Percentiles rank a stretch among this genome's conserved stretches.
These are phyloP conservation scores for Myxozyma udenii DNA, from an alignment of 805 yeast genomes.

Conservation along the genomic window DNA sequence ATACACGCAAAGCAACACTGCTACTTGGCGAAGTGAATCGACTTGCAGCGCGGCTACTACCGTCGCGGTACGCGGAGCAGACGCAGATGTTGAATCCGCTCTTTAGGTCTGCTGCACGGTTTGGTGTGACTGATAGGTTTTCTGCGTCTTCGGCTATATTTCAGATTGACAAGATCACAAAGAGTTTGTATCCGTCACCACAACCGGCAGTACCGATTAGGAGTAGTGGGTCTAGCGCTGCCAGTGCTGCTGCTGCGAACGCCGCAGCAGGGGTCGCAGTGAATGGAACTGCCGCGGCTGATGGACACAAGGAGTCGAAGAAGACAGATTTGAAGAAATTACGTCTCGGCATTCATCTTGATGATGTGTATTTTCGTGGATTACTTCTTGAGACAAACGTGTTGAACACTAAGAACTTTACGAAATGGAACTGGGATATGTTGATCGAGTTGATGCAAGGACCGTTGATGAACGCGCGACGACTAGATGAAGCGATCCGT, in stretches of 20 bases:
- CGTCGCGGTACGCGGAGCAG: slow-evolving; percentile 43
- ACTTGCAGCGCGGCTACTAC: slow-evolving; percentile 54
- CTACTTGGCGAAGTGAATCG: slow-evolving; percentile 61
- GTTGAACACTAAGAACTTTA: slow-evolving; percentile 69
- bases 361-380: slow-evolving; percentile 64
- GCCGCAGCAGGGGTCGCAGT: too few relatives aligned
- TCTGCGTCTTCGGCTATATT: slow-evolving; percentile 44
- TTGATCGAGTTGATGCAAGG: slow-evolving; percentile 74
- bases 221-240: slow-evolving; percentile 4
- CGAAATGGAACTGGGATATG: slow-evolving; percentile 84
- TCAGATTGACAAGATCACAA: slow-evolving; percentile 47
- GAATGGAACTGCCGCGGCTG: neutral
- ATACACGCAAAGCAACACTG: slow-evolving; percentile 57
- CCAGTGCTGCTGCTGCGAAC: too few relatives aligned
- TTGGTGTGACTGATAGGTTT: slow-evolving; percentile 28
- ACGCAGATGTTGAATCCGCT: slow-evolving; percentile 33
- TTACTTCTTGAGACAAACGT: slow-evolving; percentile 68
- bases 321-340: slow-evolving; percentile 31
- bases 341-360: slow-evolving; percentile 45
- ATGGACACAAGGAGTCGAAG: slow-evolving; percentile 5
- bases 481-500: slow-evolving; percentile 72
- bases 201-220: slow-evolving; percentile 5
- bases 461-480: slow-evolving; percentile 66
- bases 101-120: slow-evolving; percentile 32
- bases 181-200: slow-evolving; percentile 30